Evolutionary conservation across 2,329 filamentous ascomycete genomes (phyloP).

Genomic region (Scleromitrula shiraiana): DNA sequence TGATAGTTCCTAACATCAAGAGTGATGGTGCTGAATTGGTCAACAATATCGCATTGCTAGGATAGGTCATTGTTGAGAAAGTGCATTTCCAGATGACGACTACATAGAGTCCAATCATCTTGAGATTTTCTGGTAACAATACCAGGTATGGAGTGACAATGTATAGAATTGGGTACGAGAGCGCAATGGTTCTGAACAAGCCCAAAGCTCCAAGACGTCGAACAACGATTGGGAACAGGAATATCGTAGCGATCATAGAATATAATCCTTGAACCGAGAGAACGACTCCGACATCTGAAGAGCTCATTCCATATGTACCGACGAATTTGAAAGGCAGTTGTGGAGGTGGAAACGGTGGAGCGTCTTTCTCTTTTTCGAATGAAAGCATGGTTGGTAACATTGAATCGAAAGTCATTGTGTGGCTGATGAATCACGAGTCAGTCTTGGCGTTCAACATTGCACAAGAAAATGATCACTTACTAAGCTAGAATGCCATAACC

Average conservation of each 20-base stretch:
- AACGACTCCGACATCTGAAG: slow-evolving; percentile 79
- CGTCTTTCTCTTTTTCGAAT: slow-evolving; percentile 8
- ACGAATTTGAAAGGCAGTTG: slow-evolving; percentile 80
- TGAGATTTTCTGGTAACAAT: slow-evolving; percentile 63
- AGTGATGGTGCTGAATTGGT: slow-evolving; percentile 82
- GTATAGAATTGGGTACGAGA: slow-evolving; percentile 83
- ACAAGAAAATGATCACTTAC: no score
- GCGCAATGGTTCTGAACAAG: slow-evolving; percentile 73
- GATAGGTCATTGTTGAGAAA: slow-evolving; percentile 84
- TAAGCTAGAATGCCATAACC: slow-evolving; percentile 91
- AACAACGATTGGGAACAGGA: slow-evolving; percentile 74
- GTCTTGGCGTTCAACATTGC: no score
- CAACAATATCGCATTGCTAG: slow-evolving; percentile 79
- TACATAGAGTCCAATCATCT: slow-evolving; percentile 67
- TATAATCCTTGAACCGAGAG: slow-evolving; percentile 84
- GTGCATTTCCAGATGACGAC: slow-evolving; percentile 89
- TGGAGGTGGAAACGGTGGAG: slow-evolving; percentile 36
- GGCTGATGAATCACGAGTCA: slow-evolving; percentile 47
- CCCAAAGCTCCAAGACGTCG: slow-evolving; percentile 67
- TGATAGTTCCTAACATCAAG: slow-evolving; percentile 81
- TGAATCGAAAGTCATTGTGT: slow-evolving; percentile 95
- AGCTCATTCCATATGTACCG: slow-evolving; percentile 76
- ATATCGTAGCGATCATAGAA: slow-evolving; percentile 68
- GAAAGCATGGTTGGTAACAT: slow-evolving; percentile 81
- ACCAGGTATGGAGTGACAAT: slow-evolving; percentile 82